Evolutionary conservation across 352 stramenopile genomes (phyloP).

Genomic region (Globisporangium emineosum): DNA sequence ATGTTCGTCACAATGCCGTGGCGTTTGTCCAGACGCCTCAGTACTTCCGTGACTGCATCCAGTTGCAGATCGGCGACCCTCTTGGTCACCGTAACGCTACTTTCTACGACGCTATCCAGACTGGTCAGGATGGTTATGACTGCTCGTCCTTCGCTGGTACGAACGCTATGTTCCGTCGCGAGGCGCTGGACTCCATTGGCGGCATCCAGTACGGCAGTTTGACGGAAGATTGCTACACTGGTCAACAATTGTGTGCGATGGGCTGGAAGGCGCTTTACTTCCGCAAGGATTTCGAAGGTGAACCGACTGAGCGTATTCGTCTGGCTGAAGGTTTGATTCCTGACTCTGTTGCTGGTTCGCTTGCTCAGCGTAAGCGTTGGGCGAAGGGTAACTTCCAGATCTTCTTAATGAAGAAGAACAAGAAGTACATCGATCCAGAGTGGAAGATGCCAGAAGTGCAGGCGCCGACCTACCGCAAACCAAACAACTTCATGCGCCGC

Average conservation of each 20-base stretch:
- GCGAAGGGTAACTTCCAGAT: conserved; percentile 82
- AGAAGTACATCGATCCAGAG: conserved; percentile 55
- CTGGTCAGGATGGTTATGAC: conserved; percentile 73
- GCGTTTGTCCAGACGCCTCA: conserved; percentile 20
- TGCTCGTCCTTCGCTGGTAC: conserved; percentile 72
- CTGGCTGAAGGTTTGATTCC: conserved; percentile 61
- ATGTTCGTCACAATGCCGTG: conserved; percentile 32
- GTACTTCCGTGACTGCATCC: conserved; percentile 71
- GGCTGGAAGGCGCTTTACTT: conserved; percentile 78
- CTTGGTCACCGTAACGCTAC: conserved; percentile 69
- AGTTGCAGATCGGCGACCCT: conserved; percentile 58
- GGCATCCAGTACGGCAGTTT: conserved; percentile 71
- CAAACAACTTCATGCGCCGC: conserved; percentile 63
- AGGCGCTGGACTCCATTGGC: conserved; percentile 65
- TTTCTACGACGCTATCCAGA: conserved; percentile 70
- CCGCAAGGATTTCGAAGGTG: conserved; percentile 71
- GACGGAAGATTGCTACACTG: conserved; percentile 55
- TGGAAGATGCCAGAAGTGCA: conserved; percentile 49
- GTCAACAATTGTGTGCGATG: conserved; percentile 18
- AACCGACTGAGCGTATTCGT: conserved; percentile 64
- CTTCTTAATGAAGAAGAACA: conserved; percentile 52
- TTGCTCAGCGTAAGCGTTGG: conserved; percentile 72
- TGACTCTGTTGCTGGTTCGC: conserved; percentile 54
- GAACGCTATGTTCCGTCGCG: conserved; percentile 73
- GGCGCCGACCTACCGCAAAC: conserved; percentile 38